phyloP scores from a whole-genome alignment of 108 stramenopile species.

The Parietichytrium sp. region DNA sequence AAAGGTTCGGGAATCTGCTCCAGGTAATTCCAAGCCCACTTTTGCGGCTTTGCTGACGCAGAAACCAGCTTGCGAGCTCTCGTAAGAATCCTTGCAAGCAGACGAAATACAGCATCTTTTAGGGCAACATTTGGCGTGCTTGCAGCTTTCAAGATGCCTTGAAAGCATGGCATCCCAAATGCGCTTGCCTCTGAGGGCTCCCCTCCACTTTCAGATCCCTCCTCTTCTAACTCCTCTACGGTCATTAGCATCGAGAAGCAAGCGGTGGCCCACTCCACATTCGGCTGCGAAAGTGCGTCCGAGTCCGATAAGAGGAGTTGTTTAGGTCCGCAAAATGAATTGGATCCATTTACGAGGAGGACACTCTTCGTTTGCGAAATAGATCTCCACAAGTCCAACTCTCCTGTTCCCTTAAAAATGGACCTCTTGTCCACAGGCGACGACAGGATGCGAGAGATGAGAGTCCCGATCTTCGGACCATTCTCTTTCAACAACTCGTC shows the following conservation, averaged over 20 bases:
- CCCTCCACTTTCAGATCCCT: too few species aligned
- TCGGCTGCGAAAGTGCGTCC: slow-evolving; percentile 23
- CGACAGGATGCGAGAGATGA: background rate
- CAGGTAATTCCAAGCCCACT: background rate
- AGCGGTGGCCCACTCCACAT: too few species aligned
- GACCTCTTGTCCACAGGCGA: background rate
- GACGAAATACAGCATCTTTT: slow-evolving; percentile 18
- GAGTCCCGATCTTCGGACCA: background rate
- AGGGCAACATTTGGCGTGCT: background rate
- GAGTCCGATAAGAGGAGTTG: background rate
- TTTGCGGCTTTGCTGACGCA: background rate
- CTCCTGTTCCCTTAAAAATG: too few species aligned
- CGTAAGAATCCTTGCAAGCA: background rate
- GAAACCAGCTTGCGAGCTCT: background rate
- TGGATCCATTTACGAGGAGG: background rate
- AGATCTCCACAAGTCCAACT: too few species aligned
- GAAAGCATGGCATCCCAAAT: too few species aligned
- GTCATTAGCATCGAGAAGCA: too few species aligned
- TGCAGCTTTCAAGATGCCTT: too few species aligned
- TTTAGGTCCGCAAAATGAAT: background rate
- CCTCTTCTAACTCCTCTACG: too few species aligned
- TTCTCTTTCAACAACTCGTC: too few species aligned
- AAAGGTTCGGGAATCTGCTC: background rate
- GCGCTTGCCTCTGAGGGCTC: too few species aligned
- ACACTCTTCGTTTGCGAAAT: too few species aligned